Evolutionary conservation across 768 basidiomycete genomes (phyloP), one percentile per base, ranked within the genome.

Genomic region (Trametes sanguinea): DNA sequence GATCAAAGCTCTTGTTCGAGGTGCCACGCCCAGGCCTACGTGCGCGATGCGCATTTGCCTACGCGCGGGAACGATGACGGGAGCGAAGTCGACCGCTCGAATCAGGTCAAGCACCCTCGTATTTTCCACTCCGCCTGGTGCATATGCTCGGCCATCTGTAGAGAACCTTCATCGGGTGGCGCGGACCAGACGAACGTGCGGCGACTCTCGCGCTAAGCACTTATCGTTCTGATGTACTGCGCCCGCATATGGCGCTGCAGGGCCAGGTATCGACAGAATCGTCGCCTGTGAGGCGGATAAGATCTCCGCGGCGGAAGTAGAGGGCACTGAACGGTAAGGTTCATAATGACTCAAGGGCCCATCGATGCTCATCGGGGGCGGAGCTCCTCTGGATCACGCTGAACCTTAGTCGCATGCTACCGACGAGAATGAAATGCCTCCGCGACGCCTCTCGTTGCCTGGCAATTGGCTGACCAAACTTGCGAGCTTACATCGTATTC

Each of bases 241-340:
- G 13, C 3, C 10, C 39, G 22, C 32, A 33, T 46, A 33, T 40
- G 43, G 54, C 13, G 22, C 4, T 33, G 33, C 43, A 9, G 51
- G n/a, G 10, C 33, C 29, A 47, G n/a, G 10, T 51, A 44, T 33
- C 47, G 39, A 22, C 22, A 22, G 48, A 39, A 13, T 43, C 39
- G 32, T 50, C 32, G 30, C 54, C 54, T 48, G 32, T 8, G 5
- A 27, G 6, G 27, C 27, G 52, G 46, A 54, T 46, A 52, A 4
- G 55, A 62, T 57, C 61, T 62, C 61, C 61, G 61, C 61, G 61
- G 54, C 55, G 61, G 61, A 42, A 17, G 6, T 57, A 52, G 27
- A 22, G 27, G 32, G 61, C 54, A 29, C 37, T 40, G 42, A 4
- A 42, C 32, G 10, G 54, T 29, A 62, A 57, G 55, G 61, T 62